Evolutionary conservation across 352 stramenopile genomes (phyloP).

Genomic region (Phytophthora quininea): DNA sequence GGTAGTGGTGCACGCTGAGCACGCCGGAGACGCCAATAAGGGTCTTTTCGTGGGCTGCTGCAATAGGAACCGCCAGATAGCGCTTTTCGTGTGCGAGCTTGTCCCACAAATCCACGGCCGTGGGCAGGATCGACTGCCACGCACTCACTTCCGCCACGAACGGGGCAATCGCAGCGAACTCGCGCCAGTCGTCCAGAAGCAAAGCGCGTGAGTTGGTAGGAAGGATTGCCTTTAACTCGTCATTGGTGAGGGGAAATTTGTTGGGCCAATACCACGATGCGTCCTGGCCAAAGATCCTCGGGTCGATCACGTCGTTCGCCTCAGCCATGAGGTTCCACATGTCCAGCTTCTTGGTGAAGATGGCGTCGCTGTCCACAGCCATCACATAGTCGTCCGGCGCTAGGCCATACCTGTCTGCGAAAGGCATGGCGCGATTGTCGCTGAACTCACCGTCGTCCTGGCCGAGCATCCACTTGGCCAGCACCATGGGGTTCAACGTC

Average conservation of each 20-base stretch:
- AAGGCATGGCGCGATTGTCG: conserved; percentile 18
- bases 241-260: conserved; percentile 41
- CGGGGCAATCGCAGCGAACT: conserved; percentile 74
- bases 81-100: conserved; percentile 58
- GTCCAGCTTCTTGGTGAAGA: conserved; percentile 84
- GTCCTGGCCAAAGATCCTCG: conserved; percentile 72
- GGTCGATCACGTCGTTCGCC: conserved; percentile 68
- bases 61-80: conserved; percentile 74
- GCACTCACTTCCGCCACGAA: conserved; percentile 70
- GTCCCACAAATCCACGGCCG: conserved; percentile 50
- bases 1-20: conserved; percentile 81
- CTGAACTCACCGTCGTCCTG: conserved; percentile 26
- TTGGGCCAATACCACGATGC: conserved; percentile 82
- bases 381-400: conserved; percentile 73
- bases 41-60: conserved; percentile 58
- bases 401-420: conserved; percentile 43
- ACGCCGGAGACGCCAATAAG: conserved; percentile 70
- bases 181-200: conserved; percentile 67
- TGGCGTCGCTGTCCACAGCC: conserved; percentile 79
- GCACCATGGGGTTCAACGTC: conserved; percentile 58
- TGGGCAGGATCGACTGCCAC: conserved; percentile 57
- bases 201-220: conserved; percentile 47
- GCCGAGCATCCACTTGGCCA: conserved; percentile 63
- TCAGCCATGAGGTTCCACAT: conserved; percentile 74
- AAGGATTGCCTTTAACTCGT: conserved; percentile 44